Evolutionary conservation across 2,329 filamentous ascomycete species (phyloP).

Genomic region (Colletotrichum euphorbiae): DNA sequence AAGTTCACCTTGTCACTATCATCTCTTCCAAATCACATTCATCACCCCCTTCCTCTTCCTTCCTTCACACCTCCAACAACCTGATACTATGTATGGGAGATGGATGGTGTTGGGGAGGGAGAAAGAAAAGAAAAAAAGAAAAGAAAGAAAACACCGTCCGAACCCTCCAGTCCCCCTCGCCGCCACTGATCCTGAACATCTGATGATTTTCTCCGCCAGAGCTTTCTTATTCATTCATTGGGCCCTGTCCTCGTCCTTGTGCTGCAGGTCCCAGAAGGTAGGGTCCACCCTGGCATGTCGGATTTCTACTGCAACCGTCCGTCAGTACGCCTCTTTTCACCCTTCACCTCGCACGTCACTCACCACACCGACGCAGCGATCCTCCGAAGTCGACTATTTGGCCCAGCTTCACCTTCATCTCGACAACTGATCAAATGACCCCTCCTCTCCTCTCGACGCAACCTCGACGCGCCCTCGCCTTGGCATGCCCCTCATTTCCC

Average conservation of each 20-base stretch:
- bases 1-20: no score
- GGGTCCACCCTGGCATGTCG: conserved; percentile 11
- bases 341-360: not conserved
- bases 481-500: not conserved
- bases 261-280: conserved; percentile 17
- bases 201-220: conserved; percentile 8
- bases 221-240: conserved; percentile 20
- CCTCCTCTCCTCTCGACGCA: not conserved
- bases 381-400: no score
- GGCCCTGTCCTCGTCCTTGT: not conserved
- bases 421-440: no score
- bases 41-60: not conserved
- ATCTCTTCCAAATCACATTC: conserved; percentile 4
- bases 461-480: not conserved
- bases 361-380: no score
- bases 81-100: no score
- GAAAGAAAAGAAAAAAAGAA: not conserved
- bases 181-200: not conserved
- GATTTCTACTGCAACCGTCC: not conserved
- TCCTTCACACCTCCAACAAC: not conserved
- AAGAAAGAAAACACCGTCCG: not conserved
- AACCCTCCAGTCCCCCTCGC: not conserved
- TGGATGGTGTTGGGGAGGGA: no score
- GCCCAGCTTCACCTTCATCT: no score
- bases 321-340: not conserved